Evolutionary conservation across 805 yeast genomes (phyloP), one percentile per base, ranked within the genome.

Genomic region (Starmerella apicola): DNA sequence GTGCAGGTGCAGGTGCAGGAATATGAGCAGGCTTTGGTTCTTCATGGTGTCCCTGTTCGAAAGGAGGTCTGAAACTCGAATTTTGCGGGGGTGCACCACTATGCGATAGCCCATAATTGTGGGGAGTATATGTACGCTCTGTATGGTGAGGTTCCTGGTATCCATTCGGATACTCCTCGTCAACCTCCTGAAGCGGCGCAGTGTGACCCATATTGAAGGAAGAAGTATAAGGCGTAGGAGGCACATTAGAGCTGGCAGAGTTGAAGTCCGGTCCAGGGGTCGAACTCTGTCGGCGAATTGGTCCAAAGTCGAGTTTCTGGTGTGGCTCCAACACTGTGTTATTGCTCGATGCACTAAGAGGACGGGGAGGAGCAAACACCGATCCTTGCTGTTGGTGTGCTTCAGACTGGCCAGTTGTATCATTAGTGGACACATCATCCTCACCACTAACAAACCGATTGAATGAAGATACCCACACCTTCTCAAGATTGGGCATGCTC

Each of bases 401-500:
- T 28, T 12, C 31, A 12, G 17, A 7, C 18, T 30, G 15, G 6
- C 20, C 32, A 13, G 19, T 16, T 12, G 4, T 5, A 16, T 6
- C 24, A 15, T 15, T 42, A n/a, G n/a, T n/a, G n/a, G n/a, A n/a
- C n/a, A n/a, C n/a, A 12, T 41, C 64, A 26, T 81, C 94, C 35
- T 88, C 96, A 1, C 95, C 96, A 29, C 94, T 78, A 42, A 88
- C 85, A 58, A 78, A 76, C 56, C 76, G 77, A 55, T 72, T 77
- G 53, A 80, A 74, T 4, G 81, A 73, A 32, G 80, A 86, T 9
- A 91, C 88, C 94, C 94, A 83, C 39, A 84, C 78, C 54, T 74
- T 79, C 50, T 85, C 94, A 38, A 83, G 65, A 49, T 55, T 54
- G 12, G 67, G 66, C 52, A 77, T 76, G 20, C 55, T 53, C 22